A percentile compares a stretch with the other conserved stretches of the same genome.
phyloP scores from a whole-genome alignment of 306 rosid genomes.

The Prunus davidiana region DNA sequence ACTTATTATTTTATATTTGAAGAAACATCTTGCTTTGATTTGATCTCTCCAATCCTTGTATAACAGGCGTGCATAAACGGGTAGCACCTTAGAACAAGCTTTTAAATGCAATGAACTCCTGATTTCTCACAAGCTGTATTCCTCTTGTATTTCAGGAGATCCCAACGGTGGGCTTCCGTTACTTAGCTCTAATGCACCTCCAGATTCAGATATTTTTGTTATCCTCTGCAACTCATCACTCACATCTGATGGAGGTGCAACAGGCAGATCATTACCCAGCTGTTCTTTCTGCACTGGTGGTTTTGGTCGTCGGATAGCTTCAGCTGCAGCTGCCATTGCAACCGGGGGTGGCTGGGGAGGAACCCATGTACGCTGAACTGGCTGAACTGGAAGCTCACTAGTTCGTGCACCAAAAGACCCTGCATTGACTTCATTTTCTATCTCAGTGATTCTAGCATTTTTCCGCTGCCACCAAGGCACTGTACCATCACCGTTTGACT shows the following conservation, averaged over 20 bases:
- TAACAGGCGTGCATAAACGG: neutral
- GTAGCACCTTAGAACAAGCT: neutral
- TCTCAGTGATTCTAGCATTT: constrained; percentile 62
- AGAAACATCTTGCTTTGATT: neutral
- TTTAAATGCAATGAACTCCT: neutral
- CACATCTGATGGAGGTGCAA: constrained; percentile 37
- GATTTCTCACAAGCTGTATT: neutral
- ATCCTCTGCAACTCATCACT: constrained; percentile 47
- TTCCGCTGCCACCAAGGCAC: constrained; percentile 72
- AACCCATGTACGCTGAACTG: constrained; percentile 62
- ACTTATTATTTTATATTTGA: neutral
- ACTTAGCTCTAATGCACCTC: constrained; percentile 40
- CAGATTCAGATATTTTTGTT: constrained; percentile 51
- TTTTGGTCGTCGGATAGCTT: constrained; percentile 90
- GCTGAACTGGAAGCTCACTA: constrained; percentile 46
- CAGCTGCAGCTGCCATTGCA: constrained; percentile 82
- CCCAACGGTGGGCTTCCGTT: constrained; percentile 46
- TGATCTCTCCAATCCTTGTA: neutral
- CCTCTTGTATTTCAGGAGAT: constrained; percentile 60
- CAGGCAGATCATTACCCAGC: constrained; percentile 40
- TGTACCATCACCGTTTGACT: constrained; percentile 47
- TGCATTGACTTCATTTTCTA: constrained; percentile 48
- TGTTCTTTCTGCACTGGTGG: constrained; percentile 53
- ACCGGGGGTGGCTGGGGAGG: constrained; percentile 97
- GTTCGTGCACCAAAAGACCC: constrained; percentile 38